phyloP scores from a whole-genome alignment of 495 filamentous ascomycete species.

The Pyrenula aspistea region DNA sequence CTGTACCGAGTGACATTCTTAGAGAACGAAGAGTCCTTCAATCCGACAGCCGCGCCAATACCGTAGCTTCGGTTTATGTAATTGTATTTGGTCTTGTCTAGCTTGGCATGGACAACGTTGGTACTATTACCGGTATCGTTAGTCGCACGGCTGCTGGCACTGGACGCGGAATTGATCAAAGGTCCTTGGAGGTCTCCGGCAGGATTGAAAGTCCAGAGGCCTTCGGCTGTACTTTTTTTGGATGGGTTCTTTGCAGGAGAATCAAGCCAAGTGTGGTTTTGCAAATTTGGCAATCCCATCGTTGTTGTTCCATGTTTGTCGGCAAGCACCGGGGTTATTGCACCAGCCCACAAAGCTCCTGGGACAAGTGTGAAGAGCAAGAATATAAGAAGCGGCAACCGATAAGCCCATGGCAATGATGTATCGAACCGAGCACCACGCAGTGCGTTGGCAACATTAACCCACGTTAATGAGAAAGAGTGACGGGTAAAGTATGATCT shows the following conservation, averaged over 20 bases:
- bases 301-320: constrained; percentile 1
- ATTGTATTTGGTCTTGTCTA: constrained; percentile 22
- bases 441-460: neutral
- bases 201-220: neutral
- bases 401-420: neutral
- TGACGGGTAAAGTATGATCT: neutral
- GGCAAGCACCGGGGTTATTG: constrained; percentile 16
- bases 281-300: constrained; percentile 14
- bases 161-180: constrained; percentile 12
- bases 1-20: constrained; percentile 10
- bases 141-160: constrained; percentile 12
- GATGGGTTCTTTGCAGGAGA: constrained; percentile 7
- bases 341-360: constrained; percentile 21
- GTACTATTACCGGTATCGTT: neutral
- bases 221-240: neutral
- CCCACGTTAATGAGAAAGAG: neutral
- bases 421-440: neutral
- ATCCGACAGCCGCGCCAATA: constrained; percentile 18
- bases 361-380: neutral
- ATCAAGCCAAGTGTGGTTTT: constrained; percentile 12
- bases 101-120: constrained; percentile 11
- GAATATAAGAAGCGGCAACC: neutral
- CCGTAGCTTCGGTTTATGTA: constrained; percentile 22
- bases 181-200: constrained; percentile 12
- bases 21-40: constrained; percentile 12